Evolutionary conservation across 768 basidiomycete genomes (phyloP), one percentile per base, ranked within the genome.

Genomic region (Lactarius tabidus): DNA sequence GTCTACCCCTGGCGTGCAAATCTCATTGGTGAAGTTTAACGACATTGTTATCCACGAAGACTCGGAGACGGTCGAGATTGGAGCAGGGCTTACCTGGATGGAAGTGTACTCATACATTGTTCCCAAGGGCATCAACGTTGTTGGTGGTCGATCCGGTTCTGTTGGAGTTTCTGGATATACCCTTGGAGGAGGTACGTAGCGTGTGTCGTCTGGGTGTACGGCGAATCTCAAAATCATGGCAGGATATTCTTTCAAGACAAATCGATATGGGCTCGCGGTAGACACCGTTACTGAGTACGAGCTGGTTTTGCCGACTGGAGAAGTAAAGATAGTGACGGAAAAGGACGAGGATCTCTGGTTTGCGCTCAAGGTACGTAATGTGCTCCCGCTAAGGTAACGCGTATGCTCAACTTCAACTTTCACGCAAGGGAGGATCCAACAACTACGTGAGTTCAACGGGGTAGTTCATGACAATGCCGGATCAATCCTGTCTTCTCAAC

Each of bases 181-280:
- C 0, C 67, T 73, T 26, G 72, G 72, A 14, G 72, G 72, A 38
- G 71, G 71, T 68, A 51, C 55, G 33, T 6, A 4, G 26, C 35
- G 6, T 39, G 17, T 23, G 31, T 15, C 31, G 20, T 3, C 1
- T 3, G 6, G 33, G 26, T 9, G n/a, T 51, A n/a, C 35, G 17
- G 18, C 18, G 39, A 26, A 14, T 7, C 20, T 31, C 23, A 26
- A 54, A 17, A 18, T 7, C n/a, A 51, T 28, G 26, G 17, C 12
- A 66, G 77, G 77, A 14, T 78, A 74, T 63, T 77, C 76, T 1
- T 63, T 71, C 64, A 73, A 74, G 62, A 75, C 74, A 4, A 77
- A 74, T 62, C 72, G 74, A 56, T 72, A 70, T 62, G 77, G 78
- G 6, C 65, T 79, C 28, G 71, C 73, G 1, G 66, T 75, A 33